phyloP scores from a whole-genome alignment of 768 basidiomycete species.

The Rhodotorula sphaerocarpa region DNA sequence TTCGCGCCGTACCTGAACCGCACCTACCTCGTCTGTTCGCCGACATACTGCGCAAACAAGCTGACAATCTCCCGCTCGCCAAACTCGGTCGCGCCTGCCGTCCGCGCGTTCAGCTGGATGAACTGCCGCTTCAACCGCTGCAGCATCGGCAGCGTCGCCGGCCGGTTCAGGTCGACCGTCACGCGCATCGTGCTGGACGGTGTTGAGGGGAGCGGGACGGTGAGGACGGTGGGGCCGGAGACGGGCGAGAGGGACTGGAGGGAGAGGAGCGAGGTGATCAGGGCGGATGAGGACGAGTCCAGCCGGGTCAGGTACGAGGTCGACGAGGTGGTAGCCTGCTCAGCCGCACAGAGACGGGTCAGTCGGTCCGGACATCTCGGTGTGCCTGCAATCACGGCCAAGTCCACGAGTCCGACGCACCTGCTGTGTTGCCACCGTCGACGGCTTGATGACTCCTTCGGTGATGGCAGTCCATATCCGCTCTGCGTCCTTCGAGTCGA shows the following conservation, averaged over 20 bases:
- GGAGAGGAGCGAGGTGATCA: slow-evolving; percentile 65
- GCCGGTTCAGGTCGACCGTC: slow-evolving; percentile 50
- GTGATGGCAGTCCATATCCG: slow-evolving; percentile 75
- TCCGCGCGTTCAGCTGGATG: slow-evolving; percentile 78
- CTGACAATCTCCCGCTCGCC: slow-evolving; percentile 40
- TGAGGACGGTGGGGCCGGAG: slow-evolving; percentile 51
- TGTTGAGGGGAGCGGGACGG: slow-evolving; percentile 46
- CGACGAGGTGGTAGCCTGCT: slow-evolving; percentile 71
- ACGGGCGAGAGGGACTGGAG: slow-evolving; percentile 52
- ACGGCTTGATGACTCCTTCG: slow-evolving; percentile 70
- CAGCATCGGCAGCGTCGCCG: slow-evolving; percentile 71
- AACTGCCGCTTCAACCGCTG: slow-evolving; percentile 88
- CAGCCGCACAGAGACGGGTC: no score
- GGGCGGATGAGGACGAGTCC: slow-evolving; percentile 63
- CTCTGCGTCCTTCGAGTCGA: slow-evolving; percentile 39
- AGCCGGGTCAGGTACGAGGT: slow-evolving; percentile 77
- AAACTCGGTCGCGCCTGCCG: slow-evolving; percentile 43
- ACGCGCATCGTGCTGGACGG: slow-evolving; percentile 39
- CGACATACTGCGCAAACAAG: slow-evolving; percentile 44
- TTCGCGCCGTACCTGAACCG: no score
- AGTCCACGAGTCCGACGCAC: no score
- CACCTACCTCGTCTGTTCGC: slow-evolving; percentile 23
- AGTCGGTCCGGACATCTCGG: no score
- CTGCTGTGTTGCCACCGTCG: slow-evolving; percentile 70
- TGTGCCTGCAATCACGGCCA: no score